phyloP scores from a whole-genome alignment of 768 basidiomycete genomes.

The Termitomyces sp. region DNA sequence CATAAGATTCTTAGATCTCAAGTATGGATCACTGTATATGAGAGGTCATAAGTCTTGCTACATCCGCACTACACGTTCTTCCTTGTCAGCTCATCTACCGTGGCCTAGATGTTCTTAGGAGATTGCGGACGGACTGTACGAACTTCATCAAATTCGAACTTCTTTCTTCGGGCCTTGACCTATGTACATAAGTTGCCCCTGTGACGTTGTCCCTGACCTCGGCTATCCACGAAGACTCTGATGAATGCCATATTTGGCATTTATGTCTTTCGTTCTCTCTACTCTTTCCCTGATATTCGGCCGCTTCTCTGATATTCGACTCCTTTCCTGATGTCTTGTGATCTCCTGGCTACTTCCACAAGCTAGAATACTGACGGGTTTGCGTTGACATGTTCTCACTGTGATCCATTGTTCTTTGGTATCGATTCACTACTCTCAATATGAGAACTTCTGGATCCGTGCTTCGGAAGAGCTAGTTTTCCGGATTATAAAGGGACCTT shows the following conservation, averaged over 20 bases:
- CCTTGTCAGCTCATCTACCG: background rate
- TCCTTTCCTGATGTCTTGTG: background rate
- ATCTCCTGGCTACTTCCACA: background rate
- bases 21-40: background rate
- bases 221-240: background rate
- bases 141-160: background rate
- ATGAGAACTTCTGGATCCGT: background rate
- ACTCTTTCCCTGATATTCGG: background rate
- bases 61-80: background rate
- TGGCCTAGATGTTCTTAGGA: background rate
- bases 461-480: background rate
- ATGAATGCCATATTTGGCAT: background rate
- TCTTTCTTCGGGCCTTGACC: background rate
- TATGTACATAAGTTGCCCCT: background rate
- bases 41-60: background rate
- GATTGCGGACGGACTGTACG: background rate
- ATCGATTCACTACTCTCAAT: background rate
- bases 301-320: background rate
- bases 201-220: background rate
- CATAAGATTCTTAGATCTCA: background rate
- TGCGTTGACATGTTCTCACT: background rate
- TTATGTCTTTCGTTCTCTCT: background rate
- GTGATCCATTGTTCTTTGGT: background rate
- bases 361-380: background rate
- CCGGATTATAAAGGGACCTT: background rate